A percentile compares a stretch with the other conserved stretches of the same genome.
Evolutionary conservation across 148 eudicot species (phyloP).

Genomic region (Spergularia bocconei): DNA sequence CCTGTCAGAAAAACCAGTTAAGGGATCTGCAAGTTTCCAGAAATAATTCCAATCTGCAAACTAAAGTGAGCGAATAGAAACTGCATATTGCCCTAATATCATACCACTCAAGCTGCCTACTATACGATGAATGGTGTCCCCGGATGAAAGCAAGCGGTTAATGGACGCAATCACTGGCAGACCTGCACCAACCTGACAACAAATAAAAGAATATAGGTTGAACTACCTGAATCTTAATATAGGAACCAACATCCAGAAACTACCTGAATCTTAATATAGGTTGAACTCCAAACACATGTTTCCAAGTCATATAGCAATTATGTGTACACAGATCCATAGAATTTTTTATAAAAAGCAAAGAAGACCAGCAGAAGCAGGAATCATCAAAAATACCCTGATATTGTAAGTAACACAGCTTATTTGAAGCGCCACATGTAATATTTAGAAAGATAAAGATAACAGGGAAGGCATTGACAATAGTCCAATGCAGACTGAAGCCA

Average conservation of each 20-base stretch:
- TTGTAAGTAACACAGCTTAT: neutral
- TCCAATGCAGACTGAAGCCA: neutral
- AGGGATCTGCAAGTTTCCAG: neutral
- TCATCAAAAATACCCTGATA: neutral
- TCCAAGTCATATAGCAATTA: too few species aligned
- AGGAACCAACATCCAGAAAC: neutral
- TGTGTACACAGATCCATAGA: too few species aligned
- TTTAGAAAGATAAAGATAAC: neutral
- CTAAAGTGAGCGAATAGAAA: neutral
- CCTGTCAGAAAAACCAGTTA: slow-evolving; percentile 39
- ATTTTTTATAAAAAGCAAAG: neutral
- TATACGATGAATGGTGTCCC: slow-evolving; percentile 65
- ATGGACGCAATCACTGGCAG: slow-evolving; percentile 82
- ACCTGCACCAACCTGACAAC: slow-evolving; percentile 94
- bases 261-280: neutral
- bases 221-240: neutral
- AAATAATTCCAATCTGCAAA: neutral
- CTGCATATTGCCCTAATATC: neutral
- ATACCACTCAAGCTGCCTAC: slow-evolving; percentile 95
- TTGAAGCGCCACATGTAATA: neutral
- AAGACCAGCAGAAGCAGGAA: neutral
- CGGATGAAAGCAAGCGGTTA: slow-evolving; percentile 83
- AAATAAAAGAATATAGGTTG: slow-evolving; percentile 10
- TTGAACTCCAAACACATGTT: neutral
- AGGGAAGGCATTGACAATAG: too few species aligned